These are phyloP conservation scores for Kwoniella shivajii DNA, from an alignment of 1,284 basidiomycete genomes.

Conservation along the genomic window DNA sequence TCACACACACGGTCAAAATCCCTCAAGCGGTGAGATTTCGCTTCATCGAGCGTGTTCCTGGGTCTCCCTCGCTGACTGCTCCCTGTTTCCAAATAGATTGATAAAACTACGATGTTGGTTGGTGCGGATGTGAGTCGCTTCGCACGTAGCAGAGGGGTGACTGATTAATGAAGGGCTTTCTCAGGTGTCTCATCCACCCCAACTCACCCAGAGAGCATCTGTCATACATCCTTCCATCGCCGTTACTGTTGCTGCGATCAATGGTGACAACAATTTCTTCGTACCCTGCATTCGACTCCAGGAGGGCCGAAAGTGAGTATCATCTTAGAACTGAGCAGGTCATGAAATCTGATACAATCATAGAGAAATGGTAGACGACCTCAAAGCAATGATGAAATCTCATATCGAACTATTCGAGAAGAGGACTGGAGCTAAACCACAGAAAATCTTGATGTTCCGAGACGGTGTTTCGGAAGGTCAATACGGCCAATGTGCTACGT, in stretches of 20 bases:
- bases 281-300: slow-evolving; percentile 53
- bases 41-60: no score
- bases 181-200: slow-evolving; percentile 32
- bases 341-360: no score
- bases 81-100: slow-evolving; percentile 32
- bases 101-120: slow-evolving; percentile 54
- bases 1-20: no score
- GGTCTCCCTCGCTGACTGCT: no score
- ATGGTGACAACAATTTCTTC: slow-evolving; percentile 50
- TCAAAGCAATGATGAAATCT: slow-evolving; percentile 28
- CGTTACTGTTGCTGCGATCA: slow-evolving; percentile 53
- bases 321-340: no score
- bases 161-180: no score
- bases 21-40: no score
- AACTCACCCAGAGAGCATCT: slow-evolving; percentile 36
- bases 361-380: slow-evolving; percentile 34
- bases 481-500: slow-evolving; percentile 51
- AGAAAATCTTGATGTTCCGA: slow-evolving; percentile 55
- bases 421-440: slow-evolving; percentile 41
- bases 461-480: slow-evolving; percentile 59
- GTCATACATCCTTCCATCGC: slow-evolving; percentile 55
- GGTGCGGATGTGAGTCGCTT: slow-evolving; percentile 55
- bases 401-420: slow-evolving; percentile 34
- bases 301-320: slow-evolving; percentile 47
- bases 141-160: no score